Base-by-base conservation (phyloP, 331 rosid species). In the Dryas integrifolia region DNA sequence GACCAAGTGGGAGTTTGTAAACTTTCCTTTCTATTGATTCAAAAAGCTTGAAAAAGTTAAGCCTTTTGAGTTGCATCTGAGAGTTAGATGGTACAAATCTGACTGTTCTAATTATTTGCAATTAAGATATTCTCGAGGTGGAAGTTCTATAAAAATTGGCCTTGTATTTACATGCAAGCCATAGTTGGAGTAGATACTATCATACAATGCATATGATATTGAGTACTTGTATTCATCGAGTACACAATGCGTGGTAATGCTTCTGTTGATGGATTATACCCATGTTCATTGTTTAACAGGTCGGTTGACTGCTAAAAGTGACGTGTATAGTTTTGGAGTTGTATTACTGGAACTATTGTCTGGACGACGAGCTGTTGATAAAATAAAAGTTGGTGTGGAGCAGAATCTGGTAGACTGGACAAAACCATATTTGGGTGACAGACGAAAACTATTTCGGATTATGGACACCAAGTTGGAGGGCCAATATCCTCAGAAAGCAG, bases 401-500 rank as follows among this genome's bases (percentile, higher is more conserved):
- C 93, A 88, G 77, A 85, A 89, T 76, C 87, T 95, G 55, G 99
- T 95, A 16, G 96, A 91, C 30, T 89, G 99, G 99, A 97, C 96
- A 26, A 89, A 40, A 50, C 99, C 96, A 47, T 95, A 89, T 78
- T 74, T 95, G 74, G 81, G 90, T n/a, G 97, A 95, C 58, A 95
- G 82, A 59, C 45, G 99, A 60, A 95, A 79, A 81, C 76, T 92
- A 58, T 95, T 92, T 74, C 84, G 99, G 77, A 95, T 95, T 5
- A 95, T 95, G 99, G 99, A 95, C 78, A 87, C 99, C 53, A 88
- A 92, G 72, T 65, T 95, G 79, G 99, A 92, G 77, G 99, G 99
- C 24, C 96, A 92, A 53, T 95, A 95, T 73, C 95, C 99, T 1
- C 92, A 89, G 64, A 95, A 95, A 74, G 97, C 89, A 43, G 97